Conservation (phyloP, 345 rosid genomes). For the Sonneratia caseolaris region DNA sequence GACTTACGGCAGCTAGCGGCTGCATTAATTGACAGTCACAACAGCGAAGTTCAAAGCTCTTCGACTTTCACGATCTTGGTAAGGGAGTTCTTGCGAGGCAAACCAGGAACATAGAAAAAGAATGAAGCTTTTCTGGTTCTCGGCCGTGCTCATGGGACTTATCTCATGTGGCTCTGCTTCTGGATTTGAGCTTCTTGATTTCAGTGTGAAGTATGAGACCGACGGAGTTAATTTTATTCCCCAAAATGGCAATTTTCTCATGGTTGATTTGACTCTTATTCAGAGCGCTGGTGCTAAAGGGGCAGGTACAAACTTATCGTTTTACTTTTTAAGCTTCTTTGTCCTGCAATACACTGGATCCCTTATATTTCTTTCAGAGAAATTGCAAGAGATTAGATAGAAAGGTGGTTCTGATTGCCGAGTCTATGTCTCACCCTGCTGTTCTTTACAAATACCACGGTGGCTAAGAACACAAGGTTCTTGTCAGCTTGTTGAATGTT, state of each 20-base stretch:
- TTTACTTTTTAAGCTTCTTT: background rate
- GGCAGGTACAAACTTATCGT: slow-evolving; percentile 10
- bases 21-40: background rate
- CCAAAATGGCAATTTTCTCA: background rate
- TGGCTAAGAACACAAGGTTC: too few relatives aligned
- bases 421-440: too few relatives aligned
- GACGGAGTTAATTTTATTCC: background rate
- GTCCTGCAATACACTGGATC: background rate
- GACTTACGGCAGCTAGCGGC: background rate
- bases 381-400: background rate
- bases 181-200: slow-evolving; percentile 1
- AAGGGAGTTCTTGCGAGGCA: background rate
- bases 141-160: slow-evolving; percentile 5
- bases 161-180: background rate
- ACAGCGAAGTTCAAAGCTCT: slow-evolving; percentile 1
- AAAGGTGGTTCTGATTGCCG: background rate
- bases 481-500: background rate
- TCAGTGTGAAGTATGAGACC: background rate
- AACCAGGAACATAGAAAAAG: background rate
- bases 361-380: background rate
- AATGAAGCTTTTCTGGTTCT: slow-evolving; percentile 15
- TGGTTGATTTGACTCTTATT: slow-evolving; percentile 18
- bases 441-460: too few relatives aligned
- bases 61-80: background rate
- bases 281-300: slow-evolving; percentile 18